A percentile compares a stretch with the other conserved stretches of the same genome.
These are phyloP conservation scores for Saitozyma podzolica DNA, from an alignment of 768 basidiomycete species.

Conservation along the genomic window DNA sequence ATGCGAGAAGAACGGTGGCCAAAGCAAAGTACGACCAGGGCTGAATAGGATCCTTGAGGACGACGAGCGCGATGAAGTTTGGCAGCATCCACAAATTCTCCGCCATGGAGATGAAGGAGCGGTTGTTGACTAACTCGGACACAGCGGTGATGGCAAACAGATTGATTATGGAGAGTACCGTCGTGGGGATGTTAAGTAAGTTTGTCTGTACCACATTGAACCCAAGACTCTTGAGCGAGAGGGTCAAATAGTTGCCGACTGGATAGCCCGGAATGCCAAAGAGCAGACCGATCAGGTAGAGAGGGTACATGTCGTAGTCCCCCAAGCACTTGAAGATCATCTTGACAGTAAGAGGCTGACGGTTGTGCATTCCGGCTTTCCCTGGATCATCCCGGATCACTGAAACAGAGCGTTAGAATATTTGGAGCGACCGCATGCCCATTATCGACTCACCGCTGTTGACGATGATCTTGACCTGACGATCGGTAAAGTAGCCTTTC, in stretches of 20 bases:
- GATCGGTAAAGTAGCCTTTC: slow-evolving; percentile 51
- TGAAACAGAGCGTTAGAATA: no score
- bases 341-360: slow-evolving; percentile 41
- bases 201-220: slow-evolving; percentile 51
- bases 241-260: slow-evolving; percentile 40
- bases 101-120: slow-evolving; percentile 30
- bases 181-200: slow-evolving; percentile 47
- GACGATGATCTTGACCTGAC: slow-evolving; percentile 50
- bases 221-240: slow-evolving; percentile 44
- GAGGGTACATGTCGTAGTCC: slow-evolving; percentile 49
- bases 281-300: slow-evolving; percentile 49
- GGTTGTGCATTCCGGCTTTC: slow-evolving; percentile 41
- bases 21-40: slow-evolving; percentile 49
- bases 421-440: no score
- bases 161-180: slow-evolving; percentile 45
- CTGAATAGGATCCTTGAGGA: slow-evolving; percentile 19
- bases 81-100: slow-evolving; percentile 52
- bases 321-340: slow-evolving; percentile 38
- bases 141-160: slow-evolving; percentile 22
- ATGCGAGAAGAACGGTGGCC: slow-evolving; percentile 45
- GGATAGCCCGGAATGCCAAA: slow-evolving; percentile 48
- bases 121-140: slow-evolving; percentile 26
- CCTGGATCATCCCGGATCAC: slow-evolving; percentile 32
- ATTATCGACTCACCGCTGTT: slow-evolving; percentile 21
- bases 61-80: slow-evolving; percentile 42